A percentile compares a stretch with the other conserved stretches of the same genome.
Evolutionary conservation across 2,329 filamentous ascomycete species (phyloP).

Genomic region (Neocatenulostroma microsporum): DNA sequence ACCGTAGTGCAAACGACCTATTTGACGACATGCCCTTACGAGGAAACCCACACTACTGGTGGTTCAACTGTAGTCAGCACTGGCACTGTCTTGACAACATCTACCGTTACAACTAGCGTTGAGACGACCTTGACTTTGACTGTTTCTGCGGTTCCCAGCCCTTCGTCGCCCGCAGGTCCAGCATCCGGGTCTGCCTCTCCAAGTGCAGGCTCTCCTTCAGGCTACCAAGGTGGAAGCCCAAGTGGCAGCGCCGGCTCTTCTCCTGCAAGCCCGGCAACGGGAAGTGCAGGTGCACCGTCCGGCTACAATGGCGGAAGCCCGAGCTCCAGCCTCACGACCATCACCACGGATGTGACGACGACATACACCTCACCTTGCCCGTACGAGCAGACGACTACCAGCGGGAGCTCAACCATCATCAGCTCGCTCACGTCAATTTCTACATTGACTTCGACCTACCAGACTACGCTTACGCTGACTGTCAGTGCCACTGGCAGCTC

Average conservation of each 20-base stretch:
- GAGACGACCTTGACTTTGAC: background rate
- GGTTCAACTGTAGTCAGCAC: constrained; percentile 29
- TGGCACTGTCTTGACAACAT: background rate
- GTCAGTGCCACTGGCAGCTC: background rate
- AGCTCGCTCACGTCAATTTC: background rate
- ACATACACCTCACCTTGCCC: constrained; percentile 42
- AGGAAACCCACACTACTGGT: constrained; percentile 24
- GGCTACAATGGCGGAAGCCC: background rate
- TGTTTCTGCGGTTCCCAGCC: too few species aligned
- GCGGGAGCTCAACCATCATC: background rate
- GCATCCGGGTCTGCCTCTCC: too few species aligned
- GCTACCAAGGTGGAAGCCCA: too few species aligned
- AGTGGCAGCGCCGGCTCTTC: too few species aligned
- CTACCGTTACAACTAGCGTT: background rate
- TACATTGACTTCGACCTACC: background rate
- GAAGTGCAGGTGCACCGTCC: background rate
- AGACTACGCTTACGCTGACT: constrained; percentile 2
- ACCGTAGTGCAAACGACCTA: constrained; percentile 6
- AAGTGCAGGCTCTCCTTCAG: too few species aligned
- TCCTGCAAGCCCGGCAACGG: too few species aligned
- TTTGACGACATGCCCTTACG: constrained; percentile 19
- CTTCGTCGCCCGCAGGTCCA: background rate
- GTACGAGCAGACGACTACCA: background rate
- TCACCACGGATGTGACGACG: constrained; percentile 17
- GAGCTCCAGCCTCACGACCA: background rate